phyloP scores from a whole-genome alignment of 495 filamentous ascomycete species.

The Chlorociboria aeruginascens region DNA sequence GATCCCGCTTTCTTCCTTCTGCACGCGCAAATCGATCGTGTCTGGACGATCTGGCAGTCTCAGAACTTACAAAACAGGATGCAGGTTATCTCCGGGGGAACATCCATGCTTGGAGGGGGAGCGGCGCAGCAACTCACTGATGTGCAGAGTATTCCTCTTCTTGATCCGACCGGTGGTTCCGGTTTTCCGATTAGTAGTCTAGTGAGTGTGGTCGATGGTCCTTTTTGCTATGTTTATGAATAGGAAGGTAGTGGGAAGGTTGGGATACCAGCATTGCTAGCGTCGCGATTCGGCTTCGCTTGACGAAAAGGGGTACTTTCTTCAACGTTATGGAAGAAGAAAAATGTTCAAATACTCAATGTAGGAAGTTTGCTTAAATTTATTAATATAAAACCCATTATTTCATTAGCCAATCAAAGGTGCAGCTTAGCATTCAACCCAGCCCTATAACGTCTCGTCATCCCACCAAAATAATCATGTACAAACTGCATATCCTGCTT shows the following conservation, averaged over 20 bases:
- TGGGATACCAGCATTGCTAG: no score
- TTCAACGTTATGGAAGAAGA: no score
- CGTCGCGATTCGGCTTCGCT: no score
- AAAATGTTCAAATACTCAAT: no score
- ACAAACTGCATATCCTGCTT: no score
- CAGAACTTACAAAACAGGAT: conserved; percentile 25
- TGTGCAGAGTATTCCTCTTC: conserved; percentile 12
- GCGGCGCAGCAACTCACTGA: conserved; percentile 29
- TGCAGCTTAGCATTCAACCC: no score
- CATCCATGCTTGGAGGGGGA: conserved; percentile 24
- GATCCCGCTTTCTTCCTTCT: conserved; percentile 54
- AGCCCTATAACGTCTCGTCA: no score
- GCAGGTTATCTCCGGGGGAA: conserved; percentile 27
- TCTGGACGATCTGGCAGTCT: conserved; percentile 31
- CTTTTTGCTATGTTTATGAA: conserved; percentile 39
- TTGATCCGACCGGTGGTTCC: conserved; percentile 28
- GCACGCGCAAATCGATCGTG: conserved; percentile 11
- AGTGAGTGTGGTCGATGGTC: conserved; percentile 32
- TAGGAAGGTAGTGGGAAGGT: conserved; percentile 6
- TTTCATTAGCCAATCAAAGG: no score
- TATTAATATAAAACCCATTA: no score
- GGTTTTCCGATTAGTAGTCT: conserved; percentile 32
- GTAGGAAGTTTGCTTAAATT: no score
- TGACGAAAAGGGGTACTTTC: no score
- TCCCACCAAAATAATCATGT: no score